phyloP scores from a whole-genome alignment of 2,329 filamentous ascomycete genomes.

The Beauveria pseudobassiana region DNA sequence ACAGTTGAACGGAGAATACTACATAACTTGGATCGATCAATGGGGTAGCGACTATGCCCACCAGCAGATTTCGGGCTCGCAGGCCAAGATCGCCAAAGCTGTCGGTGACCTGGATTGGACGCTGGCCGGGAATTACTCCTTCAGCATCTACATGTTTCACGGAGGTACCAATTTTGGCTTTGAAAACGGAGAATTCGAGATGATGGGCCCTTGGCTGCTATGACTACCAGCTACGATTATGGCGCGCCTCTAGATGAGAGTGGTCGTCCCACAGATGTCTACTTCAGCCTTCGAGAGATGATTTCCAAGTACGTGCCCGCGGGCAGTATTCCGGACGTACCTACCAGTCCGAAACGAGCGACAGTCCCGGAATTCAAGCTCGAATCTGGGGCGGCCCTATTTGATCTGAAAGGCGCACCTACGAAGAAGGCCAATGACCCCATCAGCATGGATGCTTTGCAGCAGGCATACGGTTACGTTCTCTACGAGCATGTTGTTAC shows the following conservation, averaged over 20 bases:
- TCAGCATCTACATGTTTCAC: constrained; percentile 47
- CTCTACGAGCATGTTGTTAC: constrained; percentile 33
- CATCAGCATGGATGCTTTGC: constrained; percentile 37
- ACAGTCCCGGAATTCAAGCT: constrained; percentile 29
- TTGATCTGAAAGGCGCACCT: constrained; percentile 24
- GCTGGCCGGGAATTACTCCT: constrained; percentile 31
- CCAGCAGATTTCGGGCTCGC: constrained; percentile 23
- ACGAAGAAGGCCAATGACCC: constrained; percentile 21
- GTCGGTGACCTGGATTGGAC: constrained; percentile 30
- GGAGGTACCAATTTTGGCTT: constrained; percentile 45
- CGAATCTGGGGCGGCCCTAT: constrained; percentile 29
- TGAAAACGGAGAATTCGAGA: constrained; percentile 37
- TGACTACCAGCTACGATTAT: constrained; percentile 44
- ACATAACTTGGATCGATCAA: constrained; percentile 34
- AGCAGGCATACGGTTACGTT: constrained; percentile 35
- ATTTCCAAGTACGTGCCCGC: constrained; percentile 30
- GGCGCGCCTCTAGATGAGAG: constrained; percentile 42
- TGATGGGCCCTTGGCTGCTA: constrained; percentile 27
- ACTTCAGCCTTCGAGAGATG: constrained; percentile 30
- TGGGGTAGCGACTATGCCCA: constrained; percentile 34
- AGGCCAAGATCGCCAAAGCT: constrained; percentile 19
- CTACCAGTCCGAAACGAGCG: constrained; percentile 24
- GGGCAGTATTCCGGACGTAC: constrained; percentile 30
- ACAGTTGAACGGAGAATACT: constrained; percentile 42
- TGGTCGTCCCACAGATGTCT: constrained; percentile 37